phyloP scores from a whole-genome alignment of 164 flowering plant species.

The Chimonanthus praecox region DNA sequence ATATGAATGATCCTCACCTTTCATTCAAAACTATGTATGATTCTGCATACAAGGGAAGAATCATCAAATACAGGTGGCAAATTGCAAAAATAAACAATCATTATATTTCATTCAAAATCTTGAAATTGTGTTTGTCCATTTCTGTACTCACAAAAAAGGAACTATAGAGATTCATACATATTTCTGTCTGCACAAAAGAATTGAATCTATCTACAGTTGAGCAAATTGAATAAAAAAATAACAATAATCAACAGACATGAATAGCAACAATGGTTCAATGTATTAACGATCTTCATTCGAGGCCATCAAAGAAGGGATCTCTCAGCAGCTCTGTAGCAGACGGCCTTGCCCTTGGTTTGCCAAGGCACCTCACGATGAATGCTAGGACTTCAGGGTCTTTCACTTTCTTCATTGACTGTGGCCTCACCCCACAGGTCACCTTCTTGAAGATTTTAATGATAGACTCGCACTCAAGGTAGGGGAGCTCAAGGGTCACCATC shows the following conservation, averaged over 20 bases:
- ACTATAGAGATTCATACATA: no score
- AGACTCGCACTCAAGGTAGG: constrained; percentile 68
- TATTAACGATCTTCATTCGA: constrained; percentile 25
- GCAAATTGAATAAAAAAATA: background rate
- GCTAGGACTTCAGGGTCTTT: constrained; percentile 51
- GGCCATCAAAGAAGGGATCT: constrained; percentile 53
- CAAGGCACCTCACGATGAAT: constrained; percentile 71
- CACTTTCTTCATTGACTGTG: constrained; percentile 51
- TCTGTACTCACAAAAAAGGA: no score
- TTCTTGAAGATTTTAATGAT: constrained; percentile 66
- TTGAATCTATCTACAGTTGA: background rate
- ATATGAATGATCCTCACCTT: no score
- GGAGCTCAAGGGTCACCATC: constrained; percentile 69
- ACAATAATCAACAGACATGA: background rate
- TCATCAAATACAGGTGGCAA: no score
- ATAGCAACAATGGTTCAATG: background rate
- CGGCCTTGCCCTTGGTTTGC: constrained; percentile 51
- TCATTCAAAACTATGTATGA: no score
- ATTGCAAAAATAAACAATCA: no score
- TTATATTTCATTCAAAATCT: no score
- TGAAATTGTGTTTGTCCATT: no score
- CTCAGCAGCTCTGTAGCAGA: constrained; percentile 63
- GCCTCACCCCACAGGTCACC: constrained; percentile 58
- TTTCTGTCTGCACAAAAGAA: background rate
- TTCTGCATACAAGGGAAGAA: no score